Base-by-base conservation (phyloP, 1,284 basidiomycete species). In the Cryptococcus wingfieldii region DNA sequence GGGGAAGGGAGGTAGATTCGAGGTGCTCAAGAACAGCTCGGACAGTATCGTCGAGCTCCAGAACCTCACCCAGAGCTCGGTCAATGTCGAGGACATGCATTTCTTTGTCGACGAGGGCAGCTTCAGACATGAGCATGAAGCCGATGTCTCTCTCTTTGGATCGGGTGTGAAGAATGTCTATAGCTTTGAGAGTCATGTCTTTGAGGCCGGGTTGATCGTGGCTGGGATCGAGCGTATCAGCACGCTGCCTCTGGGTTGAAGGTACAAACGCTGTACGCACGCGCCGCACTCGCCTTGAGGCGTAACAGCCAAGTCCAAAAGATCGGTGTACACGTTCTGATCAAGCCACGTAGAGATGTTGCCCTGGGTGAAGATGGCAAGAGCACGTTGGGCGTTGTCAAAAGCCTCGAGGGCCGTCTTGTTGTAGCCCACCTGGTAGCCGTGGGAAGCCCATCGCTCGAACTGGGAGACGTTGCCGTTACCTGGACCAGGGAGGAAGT, bases 141-240 rank as follows among this genome's bases (percentile, higher is more conserved):
- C 74, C 74, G 37, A 72, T 74, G 58, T 66, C 67, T 42, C 71
- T 68, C 50, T 62, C 60, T 66, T 77, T 70, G 46, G 75, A 59
- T 38, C 77, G 71, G 5, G 65, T 62, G 38, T 55, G 51, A 19
- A 79, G 71, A 43, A 79, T 77, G 59, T 78, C 77, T 48, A 79
- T 70, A 5, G 77, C 76, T 62, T 78, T 78, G 55, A 77, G 61
- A 27, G 77, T 78, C 77, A 79, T 78, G n/a, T 79, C 71, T 60
- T 75, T 77, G 51, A 78, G 23, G 23, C 23, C 23, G 23, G 23
- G 23, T 23, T 23, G 23, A 23, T 23, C 23, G 23, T 23, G 23
- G 23, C 23, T 23, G 23, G 23, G 23, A 23, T 23, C 23, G 23
- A 23, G 23, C 23, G 23, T 23, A 23, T 23, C 23, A 23, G 23